Conservation (phyloP, 768 basidiomycete species). For the Auriculariales sp. region DNA sequence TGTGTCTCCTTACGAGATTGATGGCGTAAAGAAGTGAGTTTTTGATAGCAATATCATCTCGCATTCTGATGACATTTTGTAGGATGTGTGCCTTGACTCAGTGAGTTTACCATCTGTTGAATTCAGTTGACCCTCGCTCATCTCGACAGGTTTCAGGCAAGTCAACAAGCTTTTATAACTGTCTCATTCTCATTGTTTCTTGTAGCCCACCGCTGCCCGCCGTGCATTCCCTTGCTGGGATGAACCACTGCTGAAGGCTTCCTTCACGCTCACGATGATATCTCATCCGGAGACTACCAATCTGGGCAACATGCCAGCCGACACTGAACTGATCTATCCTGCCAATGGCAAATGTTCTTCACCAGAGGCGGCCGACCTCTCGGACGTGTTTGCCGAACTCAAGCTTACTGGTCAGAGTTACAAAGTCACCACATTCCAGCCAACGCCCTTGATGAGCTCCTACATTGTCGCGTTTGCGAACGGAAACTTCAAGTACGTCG, state of each 20-base stretch:
- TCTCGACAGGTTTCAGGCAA: not conserved
- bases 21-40: constrained; percentile 39
- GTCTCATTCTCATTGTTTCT: not conserved
- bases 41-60: not conserved
- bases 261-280: constrained; percentile 61
- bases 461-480: constrained; percentile 85
- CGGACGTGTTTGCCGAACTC: constrained; percentile 3
- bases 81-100: constrained; percentile 70
- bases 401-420: constrained; percentile 32
- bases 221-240: constrained; percentile 85
- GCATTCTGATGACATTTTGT: not conserved
- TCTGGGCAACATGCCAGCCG: constrained; percentile 76
- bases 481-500: constrained; percentile 59
- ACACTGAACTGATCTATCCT: constrained; percentile 37
- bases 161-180: not conserved
- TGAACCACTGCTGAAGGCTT: constrained; percentile 82
- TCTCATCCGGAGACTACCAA: constrained; percentile 60
- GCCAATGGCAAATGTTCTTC: too few relatives aligned
- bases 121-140: not conserved
- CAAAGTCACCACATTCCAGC: constrained; percentile 73
- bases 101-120: constrained; percentile 42
- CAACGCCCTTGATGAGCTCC: constrained; percentile 74
- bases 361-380: too few relatives aligned
- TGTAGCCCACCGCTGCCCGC: constrained; percentile 71
- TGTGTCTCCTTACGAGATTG: constrained; percentile 45